Conservation (phyloP, 1,139 yeast genomes). For the Lodderomyces theae region DNA sequence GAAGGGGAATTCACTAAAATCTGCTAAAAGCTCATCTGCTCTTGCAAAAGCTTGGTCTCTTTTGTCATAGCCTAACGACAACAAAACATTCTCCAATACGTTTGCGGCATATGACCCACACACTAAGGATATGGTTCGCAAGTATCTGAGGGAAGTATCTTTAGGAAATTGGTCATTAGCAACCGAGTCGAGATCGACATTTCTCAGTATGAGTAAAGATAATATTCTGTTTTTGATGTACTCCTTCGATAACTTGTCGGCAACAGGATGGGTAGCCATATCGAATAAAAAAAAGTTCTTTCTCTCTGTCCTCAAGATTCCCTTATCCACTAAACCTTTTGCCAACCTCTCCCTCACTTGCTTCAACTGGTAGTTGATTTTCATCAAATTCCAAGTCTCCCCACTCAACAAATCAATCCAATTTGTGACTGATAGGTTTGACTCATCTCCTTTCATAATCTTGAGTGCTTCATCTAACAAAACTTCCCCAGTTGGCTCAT, state of each 20-base stretch:
- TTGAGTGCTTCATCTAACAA: constrained; percentile 89
- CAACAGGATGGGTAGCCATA: constrained; percentile 98
- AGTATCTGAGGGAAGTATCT: constrained; percentile 62
- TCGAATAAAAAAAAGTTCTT: constrained; percentile 91
- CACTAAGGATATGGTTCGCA: constrained; percentile 79
- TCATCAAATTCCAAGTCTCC: constrained; percentile 96
- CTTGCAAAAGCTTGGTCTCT: constrained; percentile 92
- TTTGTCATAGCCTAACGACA: constrained; percentile 77
- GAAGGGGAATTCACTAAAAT: constrained; percentile 88
- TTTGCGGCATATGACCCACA: constrained; percentile 95
- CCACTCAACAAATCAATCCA: constrained; percentile 96
- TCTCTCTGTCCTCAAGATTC: constrained; percentile 93
- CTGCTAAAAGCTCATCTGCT: constrained; percentile 84
- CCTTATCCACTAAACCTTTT: constrained; percentile 96
- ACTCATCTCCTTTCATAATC: constrained; percentile 81
- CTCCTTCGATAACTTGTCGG: constrained; percentile 79
- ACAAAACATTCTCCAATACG: constrained; percentile 86
- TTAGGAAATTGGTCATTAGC: constrained; percentile 65
- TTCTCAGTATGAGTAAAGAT: constrained; percentile 67
- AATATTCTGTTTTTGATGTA: constrained; percentile 74
- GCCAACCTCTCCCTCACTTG: constrained; percentile 97
- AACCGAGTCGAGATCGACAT: constrained; percentile 50
- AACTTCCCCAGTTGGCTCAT: constrained; percentile 90
- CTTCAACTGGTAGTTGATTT: constrained; percentile 90
- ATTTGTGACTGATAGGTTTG: constrained; percentile 74